Base-by-base conservation (phyloP, 345 rosid species). In the Carallia brachiata region DNA sequence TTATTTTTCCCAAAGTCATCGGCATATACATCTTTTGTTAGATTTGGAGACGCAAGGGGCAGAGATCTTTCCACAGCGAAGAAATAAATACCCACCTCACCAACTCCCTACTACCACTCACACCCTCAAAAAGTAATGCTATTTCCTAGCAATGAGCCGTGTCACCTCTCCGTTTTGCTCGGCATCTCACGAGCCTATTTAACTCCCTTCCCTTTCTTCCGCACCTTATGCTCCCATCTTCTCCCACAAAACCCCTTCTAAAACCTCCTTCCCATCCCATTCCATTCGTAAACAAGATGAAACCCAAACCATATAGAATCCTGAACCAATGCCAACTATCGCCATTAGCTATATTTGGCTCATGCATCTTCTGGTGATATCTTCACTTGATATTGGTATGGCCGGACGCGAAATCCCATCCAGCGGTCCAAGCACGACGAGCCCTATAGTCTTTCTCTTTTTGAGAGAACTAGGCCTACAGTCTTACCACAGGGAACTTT, bases 181-280 rank as follows among this genome's bases (percentile, higher is more conserved):
- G 52, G 74, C 79, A 61, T 66, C 52, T 87, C 97, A 90, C 95
- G 90, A 87, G 95, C 80, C 80, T 76, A 88, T 88, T 89, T 84
- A 90, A 78, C 53, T 50, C 16, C 58, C 23, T 23, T 50, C 16
- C 58, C 23, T 23, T 23, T 23, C 36, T 17, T 19, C 65, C 62
- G 52, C 28, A 50, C 65, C 66, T 58, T 58, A 19, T 69, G 23
- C 61, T 37, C 66, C 36, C 70, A 53, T 47, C 34, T 59, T 30
- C 65, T 48, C 40, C 57, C 65, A 63, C 61, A 60, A 61, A 67
- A 36, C 36, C 54, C 54, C 70, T 62, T 37, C 70, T 2, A 61
- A 34, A 34, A 23, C 23, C 23, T 23, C 66, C 74, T 72, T 23
- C 76, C n/a, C 32, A 23, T 7, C 31, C 37, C 68, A 55, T 9